Base-by-base conservation (phyloP, 2,329 filamentous ascomycete species). In the Claviceps capensis region DNA sequence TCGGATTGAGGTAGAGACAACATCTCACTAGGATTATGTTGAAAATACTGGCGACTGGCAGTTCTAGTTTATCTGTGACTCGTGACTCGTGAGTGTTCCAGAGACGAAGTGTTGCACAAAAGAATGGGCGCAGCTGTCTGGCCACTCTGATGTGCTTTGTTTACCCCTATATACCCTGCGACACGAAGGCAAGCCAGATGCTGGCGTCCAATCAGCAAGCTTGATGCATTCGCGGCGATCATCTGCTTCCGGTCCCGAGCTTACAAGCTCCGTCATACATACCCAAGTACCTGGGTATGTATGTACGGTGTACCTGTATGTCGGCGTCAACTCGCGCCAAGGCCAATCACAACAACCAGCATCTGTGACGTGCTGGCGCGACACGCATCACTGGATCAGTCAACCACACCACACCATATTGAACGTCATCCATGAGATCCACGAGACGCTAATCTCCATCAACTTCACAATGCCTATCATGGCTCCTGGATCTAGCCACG, bases 401-500 rank as follows among this genome's bases (percentile, higher is more conserved):
- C 16, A 44, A 47, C 49, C 38, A 40, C 38, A 47, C 49, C 38
- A 40, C 38, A 7, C 38, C 50, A 38, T 49, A 49, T 52, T 54
- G 23, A 54, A 50, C 23, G 43, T 47, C 48, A 47, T 52, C 44
- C 43, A 50, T 53, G 43, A 55, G 40, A 51, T 52, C 44, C 43
- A 50, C 52, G 43, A 55, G 40, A 51, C 13, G 26, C 36, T 46
- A 23, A 48, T 42, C 9, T 45, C 48, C 49, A 51, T 53, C 52
- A 38, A 40, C 23, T 36, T 17, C 4, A 26, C 50, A 47, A 50
- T 44, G 44, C 47, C 46, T 40, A 48, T 42, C 52, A 83, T 83
- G 80, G 76, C 79, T 63, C 76, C 78, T 30, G 70, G 70, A 52
- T 73, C 76, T 47, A 74, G 76, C 58, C 77, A 82, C 62, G 79